These are phyloP conservation scores for Wickerhamomyces xylosicus DNA, from an alignment of 805 yeast genomes.

Conservation along the genomic window DNA sequence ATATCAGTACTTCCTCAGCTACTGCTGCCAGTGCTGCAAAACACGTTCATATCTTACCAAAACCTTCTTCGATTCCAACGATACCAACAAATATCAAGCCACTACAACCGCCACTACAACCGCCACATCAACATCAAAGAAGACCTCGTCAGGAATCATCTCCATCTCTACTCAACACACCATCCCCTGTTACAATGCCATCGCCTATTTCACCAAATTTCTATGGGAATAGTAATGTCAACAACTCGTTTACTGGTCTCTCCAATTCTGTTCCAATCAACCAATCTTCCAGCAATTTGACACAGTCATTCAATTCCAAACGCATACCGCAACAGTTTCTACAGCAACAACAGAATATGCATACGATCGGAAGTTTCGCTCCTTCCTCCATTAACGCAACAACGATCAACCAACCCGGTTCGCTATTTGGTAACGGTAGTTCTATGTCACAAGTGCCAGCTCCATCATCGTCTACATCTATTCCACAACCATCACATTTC, in stretches of 20 bases:
- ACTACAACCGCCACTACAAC: not conserved
- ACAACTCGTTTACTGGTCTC: constrained; percentile 2
- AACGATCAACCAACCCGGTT: constrained; percentile 2
- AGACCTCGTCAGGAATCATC: constrained; percentile 10
- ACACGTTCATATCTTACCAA: constrained; percentile 20
- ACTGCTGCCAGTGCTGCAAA: constrained; percentile 3
- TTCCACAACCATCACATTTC: too few species aligned
- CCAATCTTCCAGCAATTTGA: constrained; percentile 14
- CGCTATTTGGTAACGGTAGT: not conserved
- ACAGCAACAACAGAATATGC: not conserved
- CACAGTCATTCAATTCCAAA: constrained; percentile 19
- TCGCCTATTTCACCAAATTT: constrained; percentile 18
- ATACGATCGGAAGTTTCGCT: not conserved
- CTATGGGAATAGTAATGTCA: not conserved
- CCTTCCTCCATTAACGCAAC: not conserved
- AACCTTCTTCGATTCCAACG: constrained; percentile 12
- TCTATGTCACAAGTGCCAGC: too few species aligned
- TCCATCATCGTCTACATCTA: too few species aligned
- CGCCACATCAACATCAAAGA: constrained; percentile 8
- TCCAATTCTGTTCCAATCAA: constrained; percentile 15
- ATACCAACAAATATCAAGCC: constrained; percentile 1
- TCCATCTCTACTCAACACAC: constrained; percentile 12
- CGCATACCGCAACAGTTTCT: constrained; percentile 19
- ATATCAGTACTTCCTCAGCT: not conserved
- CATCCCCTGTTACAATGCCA: constrained; percentile 18